A percentile compares a stretch with the other conserved stretches of the same genome.
Conservation (phyloP, 345 rosid species). For the Eucalyptus erythrocorys region DNA sequence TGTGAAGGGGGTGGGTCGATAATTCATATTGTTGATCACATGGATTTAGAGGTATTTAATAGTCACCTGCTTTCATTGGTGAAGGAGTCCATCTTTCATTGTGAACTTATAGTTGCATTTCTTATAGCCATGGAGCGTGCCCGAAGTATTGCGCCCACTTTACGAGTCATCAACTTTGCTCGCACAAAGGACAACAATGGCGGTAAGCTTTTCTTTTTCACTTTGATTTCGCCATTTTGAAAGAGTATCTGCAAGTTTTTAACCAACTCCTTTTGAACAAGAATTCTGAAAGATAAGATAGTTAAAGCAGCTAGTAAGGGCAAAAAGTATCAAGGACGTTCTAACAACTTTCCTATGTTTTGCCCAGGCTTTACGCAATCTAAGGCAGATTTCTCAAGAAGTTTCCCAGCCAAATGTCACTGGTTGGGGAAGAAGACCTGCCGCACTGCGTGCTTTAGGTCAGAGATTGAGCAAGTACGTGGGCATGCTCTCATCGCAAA, state of each 20-base stretch:
- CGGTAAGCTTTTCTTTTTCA: conserved; percentile 29
- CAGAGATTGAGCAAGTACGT: conserved; percentile 82
- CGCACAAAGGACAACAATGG: conserved; percentile 94
- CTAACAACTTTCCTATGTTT: background rate
- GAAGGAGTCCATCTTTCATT: background rate
- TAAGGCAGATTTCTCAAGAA: conserved; percentile 92
- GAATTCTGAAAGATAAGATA: background rate
- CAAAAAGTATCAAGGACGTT: background rate
- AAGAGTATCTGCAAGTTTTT: background rate
- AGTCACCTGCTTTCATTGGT: background rate
- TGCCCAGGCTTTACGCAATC: conserved; percentile 77
- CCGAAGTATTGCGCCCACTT: conserved; percentile 94
- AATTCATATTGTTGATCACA: conserved; percentile 87
- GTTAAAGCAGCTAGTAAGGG: background rate
- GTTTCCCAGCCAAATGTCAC: conserved; percentile 77
- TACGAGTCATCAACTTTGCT: conserved; percentile 90
- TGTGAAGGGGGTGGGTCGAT: conserved; percentile 99
- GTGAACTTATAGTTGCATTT: background rate
- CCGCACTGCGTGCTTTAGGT: conserved; percentile 70
- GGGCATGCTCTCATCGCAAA: background rate
- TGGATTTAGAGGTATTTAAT: conserved; percentile 72
- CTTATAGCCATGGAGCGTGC: conserved; percentile 86
- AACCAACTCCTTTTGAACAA: background rate
- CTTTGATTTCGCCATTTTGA: background rate
- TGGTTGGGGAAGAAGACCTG: conserved; percentile 94